Evolutionary conservation across 495 filamentous ascomycete species (phyloP).

Genomic region (Talaromyces liani): DNA sequence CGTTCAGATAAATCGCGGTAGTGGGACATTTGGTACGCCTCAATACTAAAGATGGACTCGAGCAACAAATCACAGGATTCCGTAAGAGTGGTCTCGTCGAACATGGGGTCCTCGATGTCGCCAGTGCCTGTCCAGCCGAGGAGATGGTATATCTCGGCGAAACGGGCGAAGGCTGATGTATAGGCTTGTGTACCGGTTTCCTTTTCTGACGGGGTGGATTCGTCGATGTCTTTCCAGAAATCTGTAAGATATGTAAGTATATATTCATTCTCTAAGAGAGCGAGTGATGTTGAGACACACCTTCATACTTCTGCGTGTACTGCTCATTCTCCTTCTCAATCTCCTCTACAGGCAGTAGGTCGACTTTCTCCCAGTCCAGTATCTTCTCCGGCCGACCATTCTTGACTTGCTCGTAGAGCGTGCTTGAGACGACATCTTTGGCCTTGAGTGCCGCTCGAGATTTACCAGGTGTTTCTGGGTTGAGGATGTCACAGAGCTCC

Average conservation of each 20-base stretch:
- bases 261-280: too few relatives aligned
- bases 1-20: neutral
- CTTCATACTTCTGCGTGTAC: neutral
- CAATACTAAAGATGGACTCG: conserved; percentile 6
- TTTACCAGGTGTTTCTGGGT: neutral
- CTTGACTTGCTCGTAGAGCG: conserved; percentile 19
- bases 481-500: too few relatives aligned
- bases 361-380: conserved; percentile 2
- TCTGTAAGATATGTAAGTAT: neutral
- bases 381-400: conserved; percentile 4
- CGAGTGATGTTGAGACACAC: neutral
- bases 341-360: conserved; percentile 3
- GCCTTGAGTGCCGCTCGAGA: neutral
- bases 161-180: conserved; percentile 4
- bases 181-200: neutral
- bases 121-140: neutral
- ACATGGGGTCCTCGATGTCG: neutral
- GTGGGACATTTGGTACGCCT: neutral
- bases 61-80: conserved; percentile 1
- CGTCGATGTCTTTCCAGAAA: conserved; percentile 6
- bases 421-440: conserved; percentile 54
- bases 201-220: conserved; percentile 5
- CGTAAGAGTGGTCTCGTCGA: neutral
- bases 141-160: conserved; percentile 7
- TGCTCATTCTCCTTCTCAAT: conserved; percentile 1